Evolutionary conservation across 129 eudicot species (phyloP), one percentile per base, ranked within the genome.

Genomic region (Saussurea involucrata): DNA sequence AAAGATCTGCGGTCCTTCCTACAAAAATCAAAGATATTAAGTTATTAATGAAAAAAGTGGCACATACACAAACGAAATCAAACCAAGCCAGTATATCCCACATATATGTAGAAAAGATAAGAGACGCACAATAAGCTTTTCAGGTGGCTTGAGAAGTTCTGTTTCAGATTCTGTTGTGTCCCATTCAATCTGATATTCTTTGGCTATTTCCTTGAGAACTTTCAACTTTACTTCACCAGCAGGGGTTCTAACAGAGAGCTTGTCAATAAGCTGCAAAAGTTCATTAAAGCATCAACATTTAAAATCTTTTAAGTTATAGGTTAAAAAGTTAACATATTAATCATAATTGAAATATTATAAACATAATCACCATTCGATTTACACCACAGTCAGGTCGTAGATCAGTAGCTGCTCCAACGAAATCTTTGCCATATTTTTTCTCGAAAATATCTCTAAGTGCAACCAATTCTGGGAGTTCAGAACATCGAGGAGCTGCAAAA

Each of bases 341-440:
- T 63, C 63, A 9, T 15, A 63, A 15, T 0, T 71, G 58, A 11
- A 57, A 37, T 22, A 34, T 40, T 24, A 61, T 17, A 4, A 73
- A 33, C 18, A 63, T 60, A 64, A 31, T 73, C 71, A 95, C 99
- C 99, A 86, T 74, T 67, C 97, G 95, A 46, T 95, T 95, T 0
- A 95, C 99, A 74, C 99, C 99, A 82, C 95, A 92, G 81, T 80
- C 85, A 0, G 97, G 97, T 40, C 97, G 88, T 49, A 95, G 84
- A 83, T 95, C 99, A 76, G 95, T 92, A 70, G 99, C 99, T 25
- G 99, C 92, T 0, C 84, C 82, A 10, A 92, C 96, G 73, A 95
- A 95, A 78, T 95, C 96, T 82, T 88, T 95, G 31, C 99, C 99
- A 77, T 95, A 95, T 82, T 95, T 95, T 63, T 90, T 92, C 87